Evolutionary conservation across 345 rosid genomes (phyloP).

Genomic region (Jatropha curcas): DNA sequence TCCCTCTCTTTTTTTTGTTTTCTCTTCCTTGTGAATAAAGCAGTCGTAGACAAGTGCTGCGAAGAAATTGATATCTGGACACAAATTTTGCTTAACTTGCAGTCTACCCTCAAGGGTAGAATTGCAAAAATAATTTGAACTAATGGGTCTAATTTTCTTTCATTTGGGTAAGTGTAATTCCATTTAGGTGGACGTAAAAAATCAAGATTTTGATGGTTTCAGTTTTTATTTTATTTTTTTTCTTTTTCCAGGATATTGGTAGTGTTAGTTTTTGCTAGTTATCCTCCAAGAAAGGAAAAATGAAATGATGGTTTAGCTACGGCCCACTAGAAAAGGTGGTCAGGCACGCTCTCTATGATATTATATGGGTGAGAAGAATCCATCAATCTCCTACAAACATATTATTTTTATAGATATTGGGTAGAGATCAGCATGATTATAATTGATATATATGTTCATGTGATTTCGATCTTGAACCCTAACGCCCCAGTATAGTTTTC

Average conservation of each 20-base stretch:
- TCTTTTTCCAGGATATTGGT: neutral
- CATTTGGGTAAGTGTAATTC: neutral
- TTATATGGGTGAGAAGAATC: slow-evolving; percentile 34
- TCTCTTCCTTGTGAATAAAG: slow-evolving; percentile 46
- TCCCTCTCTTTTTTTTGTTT: slow-evolving; percentile 8
- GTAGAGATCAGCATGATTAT: slow-evolving; percentile 11
- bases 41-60: slow-evolving; percentile 22
- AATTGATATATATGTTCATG: neutral
- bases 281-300: slow-evolving; percentile 11
- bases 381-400: slow-evolving; percentile 22
- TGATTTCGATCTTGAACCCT: slow-evolving; percentile 7
- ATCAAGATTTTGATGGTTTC: slow-evolving; percentile 6
- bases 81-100: slow-evolving; percentile 54
- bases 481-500: neutral
- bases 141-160: neutral
- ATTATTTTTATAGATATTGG: slow-evolving; percentile 7
- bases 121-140: slow-evolving; percentile 1
- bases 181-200: slow-evolving; percentile 11
- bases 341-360: slow-evolving; percentile 13
- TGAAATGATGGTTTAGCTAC: slow-evolving; percentile 26
- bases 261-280: slow-evolving; percentile 11
- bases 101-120: slow-evolving; percentile 37
- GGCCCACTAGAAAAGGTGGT: slow-evolving; percentile 29
- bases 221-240: neutral
- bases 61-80: slow-evolving; percentile 21